Evolutionary conservation across 768 basidiomycete genomes (phyloP).

Genomic region (Solioccasus polychromus): DNA sequence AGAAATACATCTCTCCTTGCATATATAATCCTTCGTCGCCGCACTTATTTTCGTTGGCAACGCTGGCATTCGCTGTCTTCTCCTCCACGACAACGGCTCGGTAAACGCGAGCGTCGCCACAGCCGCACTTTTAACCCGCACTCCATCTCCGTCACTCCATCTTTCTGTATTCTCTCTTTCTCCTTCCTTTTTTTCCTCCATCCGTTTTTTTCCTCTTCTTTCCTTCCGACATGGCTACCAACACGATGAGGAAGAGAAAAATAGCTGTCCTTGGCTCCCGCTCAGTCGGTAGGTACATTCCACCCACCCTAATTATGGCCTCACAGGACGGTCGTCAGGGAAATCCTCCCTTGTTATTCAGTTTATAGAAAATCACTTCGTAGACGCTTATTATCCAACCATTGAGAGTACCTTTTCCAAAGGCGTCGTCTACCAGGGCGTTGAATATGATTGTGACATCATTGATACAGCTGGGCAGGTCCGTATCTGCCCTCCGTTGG

Average conservation of each 20-base stretch:
- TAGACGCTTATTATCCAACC: conserved; percentile 93
- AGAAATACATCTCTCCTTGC: conserved; percentile 1
- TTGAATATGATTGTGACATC: conserved; percentile 94
- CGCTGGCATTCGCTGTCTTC: conserved; percentile 17
- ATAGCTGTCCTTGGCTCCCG: conserved; percentile 86
- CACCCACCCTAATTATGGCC: conserved; percentile 6
- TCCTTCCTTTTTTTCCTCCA: conserved; percentile 9
- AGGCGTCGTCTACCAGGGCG: conserved; percentile 81
- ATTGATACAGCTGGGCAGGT: conserved; percentile 98
- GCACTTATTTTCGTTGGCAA: conserved; percentile 1
- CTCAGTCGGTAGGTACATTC: conserved; percentile 68
- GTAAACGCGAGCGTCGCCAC: conserved; percentile 31
- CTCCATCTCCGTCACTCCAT: conserved; percentile 13
- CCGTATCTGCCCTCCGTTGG: conserved; percentile 20
- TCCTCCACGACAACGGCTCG: conserved; percentile 27
- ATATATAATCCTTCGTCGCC: conserved; percentile 22
- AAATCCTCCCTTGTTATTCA: conserved; percentile 93
- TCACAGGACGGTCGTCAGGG: conserved; percentile 48
- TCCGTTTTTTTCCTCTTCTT: neutral
- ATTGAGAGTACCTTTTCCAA: conserved; percentile 89
- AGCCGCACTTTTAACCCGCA: conserved; percentile 18
- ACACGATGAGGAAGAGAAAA: conserved; percentile 72
- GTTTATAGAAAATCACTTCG: conserved; percentile 90
- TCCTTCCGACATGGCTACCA: conserved; percentile 29
- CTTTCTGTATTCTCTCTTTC: conserved; percentile 15